phyloP scores from a whole-genome alignment of 495 filamentous ascomycete genomes.

The Penicillium maclennaniae region DNA sequence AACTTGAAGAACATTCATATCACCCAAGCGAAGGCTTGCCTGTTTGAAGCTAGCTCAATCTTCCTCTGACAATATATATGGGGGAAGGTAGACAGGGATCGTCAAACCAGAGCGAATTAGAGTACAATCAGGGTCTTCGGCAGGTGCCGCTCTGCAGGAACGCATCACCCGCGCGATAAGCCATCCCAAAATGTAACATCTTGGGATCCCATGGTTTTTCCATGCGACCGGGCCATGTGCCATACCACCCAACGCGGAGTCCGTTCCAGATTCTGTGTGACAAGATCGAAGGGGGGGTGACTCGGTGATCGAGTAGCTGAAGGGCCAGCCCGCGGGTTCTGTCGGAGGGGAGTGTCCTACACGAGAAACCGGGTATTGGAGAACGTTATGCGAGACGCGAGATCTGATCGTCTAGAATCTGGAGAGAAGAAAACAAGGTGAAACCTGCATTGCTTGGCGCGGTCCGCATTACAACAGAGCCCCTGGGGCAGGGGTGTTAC shows the following conservation, averaged over 20 bases:
- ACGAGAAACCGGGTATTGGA: background rate
- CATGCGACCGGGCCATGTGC: slow-evolving; percentile 27
- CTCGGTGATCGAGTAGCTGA: no score
- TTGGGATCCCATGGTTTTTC: background rate
- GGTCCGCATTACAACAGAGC: background rate
- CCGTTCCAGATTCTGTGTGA: background rate
- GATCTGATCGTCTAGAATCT: background rate
- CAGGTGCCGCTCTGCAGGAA: slow-evolving; percentile 15
- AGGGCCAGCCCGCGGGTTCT: background rate
- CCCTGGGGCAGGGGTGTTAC: background rate
- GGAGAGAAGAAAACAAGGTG: slow-evolving; percentile 3
- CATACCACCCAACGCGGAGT: background rate
- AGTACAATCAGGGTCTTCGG: background rate
- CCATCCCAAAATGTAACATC: slow-evolving; percentile 16
- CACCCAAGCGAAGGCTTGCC: background rate
- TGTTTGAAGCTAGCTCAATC: background rate
- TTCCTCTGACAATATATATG: background rate
- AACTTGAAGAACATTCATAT: slow-evolving; percentile 4
- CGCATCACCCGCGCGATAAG: slow-evolving; percentile 9
- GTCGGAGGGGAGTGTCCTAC: background rate
- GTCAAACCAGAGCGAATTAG: background rate
- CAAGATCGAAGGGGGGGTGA: background rate
- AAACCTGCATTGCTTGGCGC: slow-evolving; percentile 3
- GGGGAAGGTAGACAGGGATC: background rate
- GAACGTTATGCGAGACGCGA: background rate